Evolutionary conservation across 2,329 filamentous ascomycete species (phyloP), one percentile per base, ranked within the genome.

Genomic region (Drechmeria coniospora): DNA sequence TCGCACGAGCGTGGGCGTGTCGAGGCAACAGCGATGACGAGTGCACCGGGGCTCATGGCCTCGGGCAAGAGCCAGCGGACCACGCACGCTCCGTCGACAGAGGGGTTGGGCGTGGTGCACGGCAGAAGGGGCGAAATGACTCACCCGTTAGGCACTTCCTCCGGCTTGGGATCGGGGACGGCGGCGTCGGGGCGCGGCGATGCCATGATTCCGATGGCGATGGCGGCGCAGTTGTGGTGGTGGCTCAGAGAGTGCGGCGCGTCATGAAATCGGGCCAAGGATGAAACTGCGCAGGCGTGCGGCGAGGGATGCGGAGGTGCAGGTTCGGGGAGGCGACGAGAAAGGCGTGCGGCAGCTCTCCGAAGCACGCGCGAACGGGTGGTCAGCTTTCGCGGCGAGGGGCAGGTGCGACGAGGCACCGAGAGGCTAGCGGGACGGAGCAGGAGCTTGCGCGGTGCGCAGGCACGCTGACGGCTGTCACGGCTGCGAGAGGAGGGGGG

Each of bases 161-260:
- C n/a, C n/a, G n/a, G n/a, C 54, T 70, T 73, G 43, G 63, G 50
- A 43, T 65, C 64, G 44, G 49, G 39, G 38, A 46, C 36, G 35
- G 50, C 40, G 29, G 48, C 44, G 42, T 64, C 54, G 35, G 56
- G 47, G 25, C 47, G 50, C 35, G 61, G 57, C 40, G 63, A 63
- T 36, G 63, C 58, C 64, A 69, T 68, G 44, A 57, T 57, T 58
- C 61, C 59, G 54, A 59, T 52, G 53, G 59, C 51, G 46, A 40
- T 41, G 36, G 35, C 25, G 27, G 41, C 40, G 46, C 43, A 42
- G 34, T 32, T 38, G 32, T 36, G 32, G 37, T 40, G 37, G 39
- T 29, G 40, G 37, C 36, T 47, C 33, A 51, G 38, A 36, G 31
- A 35, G 36, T 37, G 38, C 34, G 41, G 38, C 38, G 51, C 49